phyloP scores from a whole-genome alignment of 139 green algal species.

The Chlamydomonas sp. region DNA sequence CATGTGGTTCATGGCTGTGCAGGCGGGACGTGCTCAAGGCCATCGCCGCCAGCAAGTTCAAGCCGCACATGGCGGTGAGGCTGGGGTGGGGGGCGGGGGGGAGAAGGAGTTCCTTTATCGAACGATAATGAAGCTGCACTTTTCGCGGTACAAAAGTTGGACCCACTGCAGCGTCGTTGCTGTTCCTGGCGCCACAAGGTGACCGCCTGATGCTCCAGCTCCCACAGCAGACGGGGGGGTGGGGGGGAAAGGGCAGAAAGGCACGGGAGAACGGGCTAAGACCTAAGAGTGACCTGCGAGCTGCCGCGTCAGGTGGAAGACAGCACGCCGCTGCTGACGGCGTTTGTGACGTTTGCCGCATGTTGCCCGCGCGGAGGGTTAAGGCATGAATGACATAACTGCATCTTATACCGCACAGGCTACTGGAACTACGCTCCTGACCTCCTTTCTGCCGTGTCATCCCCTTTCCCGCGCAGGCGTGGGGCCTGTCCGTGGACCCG shows the following conservation, averaged over 20 bases:
- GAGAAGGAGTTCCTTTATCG: not conserved
- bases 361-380: not conserved
- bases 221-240: too few relatives aligned
- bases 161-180: too few relatives aligned
- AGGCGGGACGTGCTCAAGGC: constrained; percentile 25
- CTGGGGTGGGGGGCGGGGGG: not conserved
- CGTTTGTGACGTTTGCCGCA: not conserved
- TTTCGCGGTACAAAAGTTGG: too few relatives aligned
- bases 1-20: not conserved
- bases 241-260: too few relatives aligned
- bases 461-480: not conserved
- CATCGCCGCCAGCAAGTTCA: constrained; percentile 22
- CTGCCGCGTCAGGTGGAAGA: too few relatives aligned
- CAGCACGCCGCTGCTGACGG: not conserved
- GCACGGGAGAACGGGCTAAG: too few relatives aligned
- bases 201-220: too few relatives aligned
- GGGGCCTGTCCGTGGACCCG: constrained; percentile 15
- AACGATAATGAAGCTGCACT: too few relatives aligned
- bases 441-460: not conserved
- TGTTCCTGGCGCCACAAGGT: too few relatives aligned
- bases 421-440: not conserved
- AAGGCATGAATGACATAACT: not conserved
- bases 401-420: not conserved
- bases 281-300: too few relatives aligned
- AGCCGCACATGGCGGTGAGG: constrained; percentile 21